A percentile compares a stretch with the other conserved stretches of the same genome.
phyloP scores from a whole-genome alignment of 2,329 filamentous ascomycete species.

The Aspergillus vadensis region DNA sequence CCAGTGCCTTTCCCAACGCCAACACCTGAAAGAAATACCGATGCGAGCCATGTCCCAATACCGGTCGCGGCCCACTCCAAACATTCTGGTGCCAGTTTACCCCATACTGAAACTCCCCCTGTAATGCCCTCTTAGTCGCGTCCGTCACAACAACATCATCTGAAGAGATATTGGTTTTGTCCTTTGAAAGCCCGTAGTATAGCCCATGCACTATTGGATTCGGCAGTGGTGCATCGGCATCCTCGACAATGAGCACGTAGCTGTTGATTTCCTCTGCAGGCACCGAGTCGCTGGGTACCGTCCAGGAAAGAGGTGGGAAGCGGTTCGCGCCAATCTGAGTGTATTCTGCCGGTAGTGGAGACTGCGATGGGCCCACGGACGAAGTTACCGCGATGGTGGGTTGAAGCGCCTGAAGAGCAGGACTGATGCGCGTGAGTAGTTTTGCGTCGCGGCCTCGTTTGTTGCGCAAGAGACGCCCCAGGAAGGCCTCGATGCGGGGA shows the following conservation, averaged over 20 bases:
- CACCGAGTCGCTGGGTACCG: conserved; percentile 33
- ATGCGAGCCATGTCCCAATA: conserved; percentile 55
- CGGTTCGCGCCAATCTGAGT: not conserved
- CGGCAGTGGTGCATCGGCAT: conserved; percentile 52
- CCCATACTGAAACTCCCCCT: conserved; percentile 52
- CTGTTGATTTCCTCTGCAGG: conserved; percentile 29
- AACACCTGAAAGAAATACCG: conserved; percentile 56
- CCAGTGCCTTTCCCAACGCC: conserved; percentile 48
- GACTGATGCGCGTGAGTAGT: conserved; percentile 41
- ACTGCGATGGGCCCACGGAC: not conserved
- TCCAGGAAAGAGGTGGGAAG: conserved; percentile 32
- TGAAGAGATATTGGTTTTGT: conserved; percentile 33
- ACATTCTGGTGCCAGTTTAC: conserved; percentile 42
- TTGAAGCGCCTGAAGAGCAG: not conserved
- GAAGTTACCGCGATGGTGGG: not conserved
- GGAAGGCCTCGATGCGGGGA: not conserved
- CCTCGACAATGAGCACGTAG: conserved; percentile 51
- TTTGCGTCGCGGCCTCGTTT: conserved; percentile 22
- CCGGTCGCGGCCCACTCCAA: conserved; percentile 51
- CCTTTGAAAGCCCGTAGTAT: conserved; percentile 42
- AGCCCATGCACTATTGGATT: conserved; percentile 50
- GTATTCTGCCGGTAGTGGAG: not conserved
- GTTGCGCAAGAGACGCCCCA: not conserved
- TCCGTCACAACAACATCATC: conserved; percentile 40
- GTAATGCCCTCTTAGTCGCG: conserved; percentile 22